Base-by-base conservation (phyloP, 768 basidiomycete species). In the Agaricus subrufescens region DNA sequence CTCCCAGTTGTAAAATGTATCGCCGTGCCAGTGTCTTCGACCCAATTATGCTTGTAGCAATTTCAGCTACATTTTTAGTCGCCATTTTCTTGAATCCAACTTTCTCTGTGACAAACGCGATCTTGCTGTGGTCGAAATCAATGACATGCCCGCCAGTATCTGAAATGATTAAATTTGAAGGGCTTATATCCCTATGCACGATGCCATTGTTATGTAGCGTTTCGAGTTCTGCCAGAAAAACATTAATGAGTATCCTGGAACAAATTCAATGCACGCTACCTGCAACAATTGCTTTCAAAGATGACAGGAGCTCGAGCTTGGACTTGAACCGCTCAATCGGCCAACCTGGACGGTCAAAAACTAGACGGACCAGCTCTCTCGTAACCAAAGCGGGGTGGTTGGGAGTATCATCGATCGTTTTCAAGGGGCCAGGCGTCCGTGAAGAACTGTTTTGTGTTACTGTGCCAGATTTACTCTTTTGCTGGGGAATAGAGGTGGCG, bases 81-180 rank as follows among this genome's bases (percentile, higher is more conserved):
- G 7, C 34, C 31, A 8, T 34, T 11, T 11, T 7, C 11, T 34
- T 0, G 3, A 34, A 7, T 1, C 2, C 34, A 2, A 6, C 2
- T 2, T 34, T 34, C 2, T 11, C 5, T 1, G 11, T 34, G 7
- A 8, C 34, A 11, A 4, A 34, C 1, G 34, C 7, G 11, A 34
- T 34, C n/a, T 49, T 52, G 27, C 51, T 29, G 23, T 50, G 50
- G 23, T 50, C 50, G 12, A 50, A 50, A 39, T 50, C 50, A 11
- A 50, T 50, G 2, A 50, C 6, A 1, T 40, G 50, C 23, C 50
- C 50, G 1, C 23, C 14, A 19, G 19, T 6, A 2, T 25, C 34
- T 1, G 19, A 25, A 4, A 50, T 19, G 15, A 50, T 38, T 3
- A 50, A 11, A 11, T 50, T 50, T 2, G 19, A 19, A 14, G 34